Base-by-base conservation (phyloP, 805 yeast species). In the Candida glaebosa region DNA sequence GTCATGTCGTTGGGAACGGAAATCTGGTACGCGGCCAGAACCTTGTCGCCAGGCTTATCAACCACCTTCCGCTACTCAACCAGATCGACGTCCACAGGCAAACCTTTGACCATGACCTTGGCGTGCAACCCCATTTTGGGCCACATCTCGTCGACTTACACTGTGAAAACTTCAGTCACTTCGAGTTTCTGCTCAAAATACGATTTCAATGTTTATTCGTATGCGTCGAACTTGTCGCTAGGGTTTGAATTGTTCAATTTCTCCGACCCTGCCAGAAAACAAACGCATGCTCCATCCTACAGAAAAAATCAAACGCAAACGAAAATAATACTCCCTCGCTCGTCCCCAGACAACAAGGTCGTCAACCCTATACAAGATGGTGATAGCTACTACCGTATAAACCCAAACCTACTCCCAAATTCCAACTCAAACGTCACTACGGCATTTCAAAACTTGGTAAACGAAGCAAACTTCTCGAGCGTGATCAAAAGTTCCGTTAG, bases 41-140 rank as follows among this genome's bases (percentile, higher is more conserved):
- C 86, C 35, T 83, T 87, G 75, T 82, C 91, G 44, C 97, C 97
- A 0, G 98, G 97, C 0, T 58, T 90, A 15, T 87, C 96, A 0
- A 78, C 95, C 1, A 91, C 95, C 0, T 59, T 88, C 37, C 66
- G 97, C 34, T 91, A 93, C 58, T 76, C 91, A 1, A 87, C 96
- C 0, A 82, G 87, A 46, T 81, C 96, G 0, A 81, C 93, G 0
- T 79, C 86, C 33, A 85, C 96, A 0, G 95, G 95, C 3, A 84
- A 87, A 47, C 99, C 99, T 0, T 64, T 90, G 47, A 86, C 96
- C 0, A 76, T 93, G 74, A 85, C 98, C 0, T 55, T 91, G 31
- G 82, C 96, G 0, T 73, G 84, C 43, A 93, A 93, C 58, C 99
- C 99, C 1, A 68, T 93, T 12, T 69, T 91, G 57, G 99, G 99